phyloP scores from a whole-genome alignment of 2,329 filamentous ascomycete species.

The Penicillium sp. region DNA sequence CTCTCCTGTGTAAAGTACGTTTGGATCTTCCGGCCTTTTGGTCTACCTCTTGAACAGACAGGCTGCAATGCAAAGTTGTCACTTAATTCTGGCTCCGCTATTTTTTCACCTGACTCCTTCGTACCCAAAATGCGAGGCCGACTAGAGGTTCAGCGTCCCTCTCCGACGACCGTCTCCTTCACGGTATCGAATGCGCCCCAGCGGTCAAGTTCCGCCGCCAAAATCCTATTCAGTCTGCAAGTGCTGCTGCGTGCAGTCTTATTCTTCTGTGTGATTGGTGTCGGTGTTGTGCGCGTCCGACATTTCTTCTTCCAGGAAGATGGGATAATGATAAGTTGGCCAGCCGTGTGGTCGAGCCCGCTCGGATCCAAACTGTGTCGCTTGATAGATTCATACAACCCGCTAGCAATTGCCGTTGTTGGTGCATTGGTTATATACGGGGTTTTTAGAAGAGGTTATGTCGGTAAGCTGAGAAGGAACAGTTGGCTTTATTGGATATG shows the following conservation, averaged over 20 bases:
- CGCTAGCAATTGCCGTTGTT: slow-evolving; percentile 42
- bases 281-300: slow-evolving; percentile 37
- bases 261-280: slow-evolving; percentile 41
- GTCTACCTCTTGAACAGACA: not conserved
- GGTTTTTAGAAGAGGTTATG: slow-evolving; percentile 51
- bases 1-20: slow-evolving; percentile 10
- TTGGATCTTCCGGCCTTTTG: not conserved
- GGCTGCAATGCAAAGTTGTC: slow-evolving; percentile 3
- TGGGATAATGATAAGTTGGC: slow-evolving; percentile 29
- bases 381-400: slow-evolving; percentile 41
- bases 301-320: slow-evolving; percentile 27
- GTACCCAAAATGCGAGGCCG: slow-evolving; percentile 57
- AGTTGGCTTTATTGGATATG: not conserved
- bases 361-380: slow-evolving; percentile 34
- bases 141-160: slow-evolving; percentile 53
- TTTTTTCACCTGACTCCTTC: not conserved
- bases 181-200: slow-evolving; percentile 77
- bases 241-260: slow-evolving; percentile 47
- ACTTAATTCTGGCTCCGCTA: not conserved
- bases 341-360: slow-evolving; percentile 33
- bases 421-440: slow-evolving; percentile 44
- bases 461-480: slow-evolving; percentile 38
- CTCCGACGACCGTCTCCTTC: slow-evolving; percentile 87
- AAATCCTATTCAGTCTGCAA: slow-evolving; percentile 43
- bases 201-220: slow-evolving; percentile 47